Evolutionary conservation across 2,329 filamentous ascomycete species (phyloP).

Genomic region (Mollisiaceae sp.): DNA sequence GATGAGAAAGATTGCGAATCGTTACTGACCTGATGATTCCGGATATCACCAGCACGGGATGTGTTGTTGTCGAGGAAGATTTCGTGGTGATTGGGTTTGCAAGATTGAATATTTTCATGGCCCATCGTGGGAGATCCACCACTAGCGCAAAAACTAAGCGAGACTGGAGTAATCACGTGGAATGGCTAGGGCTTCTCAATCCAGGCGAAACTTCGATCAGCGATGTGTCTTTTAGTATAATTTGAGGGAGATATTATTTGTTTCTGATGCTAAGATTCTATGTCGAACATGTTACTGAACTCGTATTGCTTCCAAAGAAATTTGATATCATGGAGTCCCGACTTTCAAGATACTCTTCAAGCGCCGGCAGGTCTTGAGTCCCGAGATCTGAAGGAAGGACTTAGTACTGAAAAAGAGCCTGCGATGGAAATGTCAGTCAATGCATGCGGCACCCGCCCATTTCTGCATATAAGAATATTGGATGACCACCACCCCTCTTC

Average conservation of each 20-base stretch:
- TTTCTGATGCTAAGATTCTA: too few species aligned
- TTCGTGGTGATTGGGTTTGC: slow-evolving; percentile 17
- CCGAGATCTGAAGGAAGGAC: too few species aligned
- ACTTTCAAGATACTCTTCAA: too few species aligned
- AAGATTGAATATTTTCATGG: slow-evolving; percentile 1
- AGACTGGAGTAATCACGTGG: background rate
- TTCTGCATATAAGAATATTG: too few species aligned
- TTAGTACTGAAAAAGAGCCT: too few species aligned
- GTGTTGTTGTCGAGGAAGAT: slow-evolving; percentile 34
- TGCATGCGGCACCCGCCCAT: too few species aligned
- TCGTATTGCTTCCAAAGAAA: too few species aligned
- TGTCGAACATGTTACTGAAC: too few species aligned
- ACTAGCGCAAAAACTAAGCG: slow-evolving; percentile 15
- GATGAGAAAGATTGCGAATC: slow-evolving; percentile 19
- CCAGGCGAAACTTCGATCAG: background rate
- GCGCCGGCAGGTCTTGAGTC: too few species aligned
- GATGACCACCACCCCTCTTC: too few species aligned
- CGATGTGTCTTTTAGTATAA: background rate
- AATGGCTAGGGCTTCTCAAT: background rate
- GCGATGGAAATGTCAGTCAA: too few species aligned
- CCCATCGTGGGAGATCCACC: slow-evolving; percentile 3
- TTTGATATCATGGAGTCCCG: too few species aligned
- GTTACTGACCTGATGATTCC: slow-evolving; percentile 55
- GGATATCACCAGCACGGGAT: slow-evolving; percentile 54
- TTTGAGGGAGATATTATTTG: background rate